phyloP scores from a whole-genome alignment of 2,329 filamentous ascomycete genomes.

The Didymella glomerata region DNA sequence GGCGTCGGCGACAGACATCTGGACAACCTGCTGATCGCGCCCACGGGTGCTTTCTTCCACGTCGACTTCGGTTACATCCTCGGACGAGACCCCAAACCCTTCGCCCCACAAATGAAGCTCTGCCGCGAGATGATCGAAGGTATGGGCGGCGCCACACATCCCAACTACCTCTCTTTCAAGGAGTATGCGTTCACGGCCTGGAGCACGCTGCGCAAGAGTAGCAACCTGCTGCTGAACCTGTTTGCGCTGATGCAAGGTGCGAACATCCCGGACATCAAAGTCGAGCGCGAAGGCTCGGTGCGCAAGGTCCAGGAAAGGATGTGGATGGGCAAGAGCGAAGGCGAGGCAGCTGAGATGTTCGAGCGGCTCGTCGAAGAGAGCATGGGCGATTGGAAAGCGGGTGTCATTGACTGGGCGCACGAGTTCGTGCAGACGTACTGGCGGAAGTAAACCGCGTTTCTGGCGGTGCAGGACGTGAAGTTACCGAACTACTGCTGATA shows the following conservation, averaged over 20 bases:
- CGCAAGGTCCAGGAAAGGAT: conserved; percentile 95
- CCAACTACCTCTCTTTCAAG: conserved; percentile 88
- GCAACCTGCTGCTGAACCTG: conserved; percentile 89
- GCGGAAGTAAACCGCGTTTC: conserved; percentile 60
- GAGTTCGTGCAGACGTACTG: conserved; percentile 87
- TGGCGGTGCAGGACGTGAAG: neutral
- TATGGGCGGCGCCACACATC: conserved; percentile 85
- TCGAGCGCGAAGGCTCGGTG: conserved; percentile 93
- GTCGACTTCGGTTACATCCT: conserved; percentile 98
- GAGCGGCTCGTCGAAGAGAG: conserved; percentile 91
- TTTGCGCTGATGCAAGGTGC: conserved; percentile 98
- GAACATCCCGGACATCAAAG: conserved; percentile 92
- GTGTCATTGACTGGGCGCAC: conserved; percentile 94
- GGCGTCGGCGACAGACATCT: conserved; percentile 96
- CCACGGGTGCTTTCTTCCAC: conserved; percentile 95
- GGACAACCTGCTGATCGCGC: conserved; percentile 90
- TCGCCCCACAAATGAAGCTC: conserved; percentile 95
- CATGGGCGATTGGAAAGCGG: conserved; percentile 80
- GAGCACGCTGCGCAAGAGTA: conserved; percentile 86
- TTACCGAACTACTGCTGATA: too few relatives aligned
- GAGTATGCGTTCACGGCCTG: conserved; percentile 97
- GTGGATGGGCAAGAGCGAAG: conserved; percentile 88
- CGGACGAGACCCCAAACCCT: conserved; percentile 94
- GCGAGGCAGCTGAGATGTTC: conserved; percentile 88
- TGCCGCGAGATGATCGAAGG: conserved; percentile 98